Evolutionary conservation across 495 filamentous ascomycete genomes (phyloP).

Genomic region (Penicillium coffeae): DNA sequence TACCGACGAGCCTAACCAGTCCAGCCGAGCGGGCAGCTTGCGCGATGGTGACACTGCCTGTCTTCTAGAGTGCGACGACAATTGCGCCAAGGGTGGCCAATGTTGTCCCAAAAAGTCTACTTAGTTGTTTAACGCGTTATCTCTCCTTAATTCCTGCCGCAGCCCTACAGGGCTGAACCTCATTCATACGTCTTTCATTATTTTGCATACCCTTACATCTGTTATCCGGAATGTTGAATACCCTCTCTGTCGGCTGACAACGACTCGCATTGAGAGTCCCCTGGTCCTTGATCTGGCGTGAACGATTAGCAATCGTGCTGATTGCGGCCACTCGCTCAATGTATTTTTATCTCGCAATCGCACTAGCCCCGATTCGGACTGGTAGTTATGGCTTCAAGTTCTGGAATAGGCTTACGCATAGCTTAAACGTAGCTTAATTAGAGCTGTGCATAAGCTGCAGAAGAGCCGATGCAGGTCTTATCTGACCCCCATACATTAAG

Average conservation of each 20-base stretch:
- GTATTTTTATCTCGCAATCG: constrained; percentile 18
- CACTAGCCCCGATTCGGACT: constrained; percentile 1
- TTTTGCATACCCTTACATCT: background rate
- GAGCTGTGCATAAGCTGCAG: no score
- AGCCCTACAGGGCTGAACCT: background rate
- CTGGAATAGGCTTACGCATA: no score
- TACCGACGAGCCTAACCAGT: constrained; percentile 23
- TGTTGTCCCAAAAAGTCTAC: constrained; percentile 62
- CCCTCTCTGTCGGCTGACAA: no score
- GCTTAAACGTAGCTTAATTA: no score
- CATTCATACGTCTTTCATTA: background rate
- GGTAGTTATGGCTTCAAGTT: background rate
- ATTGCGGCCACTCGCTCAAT: no score
- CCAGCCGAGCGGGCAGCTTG: constrained; percentile 48
- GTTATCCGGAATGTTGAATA: background rate
- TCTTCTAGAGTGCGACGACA: constrained; percentile 80
- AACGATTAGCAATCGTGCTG: no score
- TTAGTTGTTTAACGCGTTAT: constrained; percentile 9
- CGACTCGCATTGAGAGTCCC: no score
- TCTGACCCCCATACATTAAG: no score
- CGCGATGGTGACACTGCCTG: constrained; percentile 58
- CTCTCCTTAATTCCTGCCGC: background rate
- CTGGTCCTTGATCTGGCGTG: no score
- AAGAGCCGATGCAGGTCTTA: no score
- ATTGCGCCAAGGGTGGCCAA: constrained; percentile 64